Percentiles rank a stretch among this genome's conserved stretches.
Conservation (phyloP, 441 rosid species). For the Arabidopsis lyrata region DNA sequence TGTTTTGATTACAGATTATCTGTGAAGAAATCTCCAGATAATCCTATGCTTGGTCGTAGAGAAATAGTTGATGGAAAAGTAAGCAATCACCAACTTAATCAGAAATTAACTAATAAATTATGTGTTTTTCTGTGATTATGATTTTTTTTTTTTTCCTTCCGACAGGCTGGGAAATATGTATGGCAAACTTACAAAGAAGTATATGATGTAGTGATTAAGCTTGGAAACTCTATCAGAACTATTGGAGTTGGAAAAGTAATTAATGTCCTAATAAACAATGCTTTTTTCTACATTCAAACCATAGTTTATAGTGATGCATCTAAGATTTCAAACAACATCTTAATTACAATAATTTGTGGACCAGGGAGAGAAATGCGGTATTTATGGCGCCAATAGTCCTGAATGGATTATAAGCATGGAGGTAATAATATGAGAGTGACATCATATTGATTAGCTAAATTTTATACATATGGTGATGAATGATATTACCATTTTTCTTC, state of each 20-base stretch:
- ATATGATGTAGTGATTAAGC: constrained; percentile 72
- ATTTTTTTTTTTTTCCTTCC: not conserved
- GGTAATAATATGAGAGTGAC: constrained; percentile 50
- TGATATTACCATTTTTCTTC: not conserved
- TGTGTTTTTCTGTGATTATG: not conserved
- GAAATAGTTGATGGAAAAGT: constrained; percentile 80
- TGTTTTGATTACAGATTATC: constrained; percentile 56
- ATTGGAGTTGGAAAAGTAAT: constrained; percentile 83
- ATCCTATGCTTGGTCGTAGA: constrained; percentile 87
- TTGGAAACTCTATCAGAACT: constrained; percentile 83
- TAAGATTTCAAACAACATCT: constrained; percentile 5
- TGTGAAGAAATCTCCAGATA: constrained; percentile 76
- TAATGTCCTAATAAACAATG: constrained; percentile 9
- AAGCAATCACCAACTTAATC: constrained; percentile 6
- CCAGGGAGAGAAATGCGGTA: constrained; percentile 87
- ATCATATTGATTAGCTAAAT: not conserved
- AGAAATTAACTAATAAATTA: not conserved
- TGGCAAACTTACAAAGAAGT: constrained; percentile 88
- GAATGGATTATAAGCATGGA: constrained; percentile 99
- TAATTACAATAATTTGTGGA: constrained; percentile 25
- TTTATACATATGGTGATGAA: not conserved
- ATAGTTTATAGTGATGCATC: not conserved
- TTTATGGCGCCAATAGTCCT: constrained; percentile 84
- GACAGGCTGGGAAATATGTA: constrained; percentile 79
- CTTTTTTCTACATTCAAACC: not conserved